Evolutionary conservation across 2,329 filamentous ascomycete genomes (phyloP).

Genomic region (Claviceps sp.): DNA sequence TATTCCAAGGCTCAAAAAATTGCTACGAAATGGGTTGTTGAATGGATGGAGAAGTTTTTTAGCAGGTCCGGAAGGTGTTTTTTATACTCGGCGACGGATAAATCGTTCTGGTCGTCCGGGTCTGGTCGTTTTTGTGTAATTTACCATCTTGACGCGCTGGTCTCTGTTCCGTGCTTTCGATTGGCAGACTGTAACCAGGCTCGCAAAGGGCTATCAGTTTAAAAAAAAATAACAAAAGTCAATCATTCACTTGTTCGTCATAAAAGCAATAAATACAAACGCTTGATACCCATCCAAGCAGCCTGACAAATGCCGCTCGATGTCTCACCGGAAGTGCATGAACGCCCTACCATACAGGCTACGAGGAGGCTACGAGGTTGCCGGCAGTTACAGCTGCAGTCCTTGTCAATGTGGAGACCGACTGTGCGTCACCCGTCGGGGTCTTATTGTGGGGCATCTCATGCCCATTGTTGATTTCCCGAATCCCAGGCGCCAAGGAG

Average conservation of each 20-base stretch:
- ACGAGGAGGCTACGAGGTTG: too few species aligned
- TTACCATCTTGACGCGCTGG: not conserved
- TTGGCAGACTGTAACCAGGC: slow-evolving; percentile 1
- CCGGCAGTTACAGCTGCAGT: too few species aligned
- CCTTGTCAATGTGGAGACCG: not conserved
- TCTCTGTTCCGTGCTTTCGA: not conserved
- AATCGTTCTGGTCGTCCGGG: not conserved
- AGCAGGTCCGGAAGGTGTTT: not conserved
- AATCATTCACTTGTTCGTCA: not conserved
- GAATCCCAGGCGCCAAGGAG: not conserved
- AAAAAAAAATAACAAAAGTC: not conserved
- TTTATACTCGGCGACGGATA: not conserved
- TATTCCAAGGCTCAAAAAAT: slow-evolving; percentile 4
- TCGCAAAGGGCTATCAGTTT: not conserved
- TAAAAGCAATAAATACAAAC: not conserved
- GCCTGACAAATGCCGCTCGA: not conserved
- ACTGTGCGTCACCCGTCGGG: not conserved
- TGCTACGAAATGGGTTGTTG: slow-evolving; percentile 3
- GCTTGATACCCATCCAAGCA: not conserved
- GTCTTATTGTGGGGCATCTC: not conserved
- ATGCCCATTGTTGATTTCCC: not conserved
- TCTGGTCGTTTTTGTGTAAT: not conserved
- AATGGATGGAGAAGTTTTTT: not conserved
- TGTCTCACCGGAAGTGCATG: not conserved
- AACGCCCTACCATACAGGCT: too few species aligned